phyloP scores from a whole-genome alignment of 1,139 yeast species.

The Kluyveromyces sp. region DNA sequence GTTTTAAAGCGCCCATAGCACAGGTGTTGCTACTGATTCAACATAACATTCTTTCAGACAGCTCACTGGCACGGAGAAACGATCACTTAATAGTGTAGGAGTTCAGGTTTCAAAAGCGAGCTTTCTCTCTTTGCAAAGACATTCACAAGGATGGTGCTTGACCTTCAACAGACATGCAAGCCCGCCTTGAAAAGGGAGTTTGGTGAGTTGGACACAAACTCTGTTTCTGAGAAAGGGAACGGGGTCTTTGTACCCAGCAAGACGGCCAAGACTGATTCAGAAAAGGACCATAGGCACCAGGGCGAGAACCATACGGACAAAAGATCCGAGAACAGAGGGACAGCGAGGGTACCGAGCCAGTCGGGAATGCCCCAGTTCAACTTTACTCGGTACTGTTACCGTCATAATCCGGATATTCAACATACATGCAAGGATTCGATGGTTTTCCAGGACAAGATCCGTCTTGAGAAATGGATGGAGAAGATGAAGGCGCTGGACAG shows the following conservation, averaged over 20 bases:
- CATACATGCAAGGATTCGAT: constrained; percentile 28
- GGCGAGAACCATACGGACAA: constrained; percentile 1
- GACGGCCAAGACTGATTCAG: background rate
- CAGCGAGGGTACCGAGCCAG: background rate
- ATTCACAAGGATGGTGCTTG: constrained; percentile 1
- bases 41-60: too few relatives aligned
- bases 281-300: background rate
- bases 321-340: background rate
- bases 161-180: constrained; percentile 9
- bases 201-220: constrained; percentile 1
- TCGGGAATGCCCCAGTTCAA: constrained; percentile 25
- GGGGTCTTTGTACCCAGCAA: constrained; percentile 3
- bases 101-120: background rate
- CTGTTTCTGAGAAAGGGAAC: background rate
- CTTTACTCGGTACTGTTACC: constrained; percentile 59
- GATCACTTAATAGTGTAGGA: background rate
- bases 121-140: background rate
- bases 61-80: too few relatives aligned
- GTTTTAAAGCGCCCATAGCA: too few relatives aligned
- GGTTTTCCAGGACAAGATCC: constrained; percentile 50
- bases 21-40: too few relatives aligned
- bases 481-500: constrained; percentile 63
- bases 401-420: constrained; percentile 75
- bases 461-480: constrained; percentile 50
- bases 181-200: constrained; percentile 3